Evolutionary conservation across 2,329 filamentous ascomycete genomes (phyloP).

Genomic region (Fusarium gaditjirri): DNA sequence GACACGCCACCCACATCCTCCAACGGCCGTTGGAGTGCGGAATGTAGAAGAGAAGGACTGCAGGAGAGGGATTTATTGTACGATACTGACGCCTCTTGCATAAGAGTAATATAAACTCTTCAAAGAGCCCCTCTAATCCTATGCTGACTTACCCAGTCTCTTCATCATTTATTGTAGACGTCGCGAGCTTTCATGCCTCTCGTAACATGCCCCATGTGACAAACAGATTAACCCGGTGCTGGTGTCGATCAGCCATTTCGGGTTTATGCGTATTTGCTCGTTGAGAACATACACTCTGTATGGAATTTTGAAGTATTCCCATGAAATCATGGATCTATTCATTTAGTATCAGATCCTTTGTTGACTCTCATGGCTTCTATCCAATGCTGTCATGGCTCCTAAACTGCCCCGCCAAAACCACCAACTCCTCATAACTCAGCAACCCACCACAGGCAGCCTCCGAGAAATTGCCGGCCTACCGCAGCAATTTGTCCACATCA

Average conservation of each 20-base stretch:
- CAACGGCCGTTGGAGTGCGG: constrained; percentile 11
- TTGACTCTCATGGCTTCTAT: neutral
- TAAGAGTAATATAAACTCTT: neutral
- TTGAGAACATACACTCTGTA: neutral
- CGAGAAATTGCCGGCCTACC: constrained; percentile 47
- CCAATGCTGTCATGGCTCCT: constrained; percentile 22
- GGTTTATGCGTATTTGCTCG: neutral
- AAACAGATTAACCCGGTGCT: neutral
- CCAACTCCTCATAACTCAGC: constrained; percentile 36
- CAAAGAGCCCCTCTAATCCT: neutral
- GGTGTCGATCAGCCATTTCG: neutral
- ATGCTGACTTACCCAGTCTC: neutral
- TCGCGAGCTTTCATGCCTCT: neutral
- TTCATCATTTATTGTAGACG: neutral
- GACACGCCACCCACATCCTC: neutral
- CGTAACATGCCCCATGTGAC: neutral
- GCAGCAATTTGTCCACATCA: constrained; percentile 45
- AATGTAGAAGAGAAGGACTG: constrained; percentile 13
- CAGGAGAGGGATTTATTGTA: neutral
- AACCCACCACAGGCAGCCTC: constrained; percentile 35
- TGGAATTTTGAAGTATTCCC: neutral
- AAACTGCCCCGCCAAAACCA: constrained; percentile 38
- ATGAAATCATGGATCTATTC: neutral
- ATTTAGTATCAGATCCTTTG: neutral
- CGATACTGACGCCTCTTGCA: neutral